These are phyloP conservation scores for Starmerella bacillaris DNA, from an alignment of 805 yeast species.

Conservation along the genomic window DNA sequence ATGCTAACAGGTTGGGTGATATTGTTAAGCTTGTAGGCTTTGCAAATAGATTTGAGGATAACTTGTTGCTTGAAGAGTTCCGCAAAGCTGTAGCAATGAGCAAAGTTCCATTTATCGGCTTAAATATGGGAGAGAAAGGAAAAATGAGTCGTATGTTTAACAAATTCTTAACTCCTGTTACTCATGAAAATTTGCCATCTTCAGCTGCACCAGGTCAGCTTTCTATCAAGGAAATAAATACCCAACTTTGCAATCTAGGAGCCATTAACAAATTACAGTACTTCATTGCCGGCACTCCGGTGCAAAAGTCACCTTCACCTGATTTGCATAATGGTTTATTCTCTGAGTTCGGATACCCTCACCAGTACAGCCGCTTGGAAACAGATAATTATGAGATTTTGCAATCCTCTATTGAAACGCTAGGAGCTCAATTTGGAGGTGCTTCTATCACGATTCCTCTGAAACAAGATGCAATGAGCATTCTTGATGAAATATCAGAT, in stretches of 20 bases:
- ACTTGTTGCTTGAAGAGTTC: conserved; percentile 52
- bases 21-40: conserved; percentile 68
- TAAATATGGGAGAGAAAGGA: conserved; percentile 64
- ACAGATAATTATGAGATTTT: conserved; percentile 46
- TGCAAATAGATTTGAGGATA: conserved; percentile 49
- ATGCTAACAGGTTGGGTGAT: conserved; percentile 50
- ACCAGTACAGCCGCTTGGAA: conserved; percentile 48
- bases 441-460: conserved; percentile 87
- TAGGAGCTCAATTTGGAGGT: conserved; percentile 59
- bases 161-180: conserved; percentile 62
- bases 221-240: conserved; percentile 46
- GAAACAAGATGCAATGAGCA: conserved; percentile 60
- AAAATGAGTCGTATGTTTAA: conserved; percentile 66
- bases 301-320: conserved; percentile 80
- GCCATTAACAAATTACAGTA: conserved; percentile 40
- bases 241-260: conserved; percentile 41
- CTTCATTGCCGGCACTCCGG: conserved; percentile 65
- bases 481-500: conserved; percentile 46
- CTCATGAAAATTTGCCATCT: conserved; percentile 47
- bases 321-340: conserved; percentile 67
- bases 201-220: conserved; percentile 73
- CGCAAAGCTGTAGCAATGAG: conserved; percentile 30
- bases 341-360: conserved; percentile 57
- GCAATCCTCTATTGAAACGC: conserved; percentile 31
- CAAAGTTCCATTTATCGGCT: conserved; percentile 55